Evolutionary conservation across 78 protist species (phyloP).

Genomic region (Fonticula alba): DNA sequence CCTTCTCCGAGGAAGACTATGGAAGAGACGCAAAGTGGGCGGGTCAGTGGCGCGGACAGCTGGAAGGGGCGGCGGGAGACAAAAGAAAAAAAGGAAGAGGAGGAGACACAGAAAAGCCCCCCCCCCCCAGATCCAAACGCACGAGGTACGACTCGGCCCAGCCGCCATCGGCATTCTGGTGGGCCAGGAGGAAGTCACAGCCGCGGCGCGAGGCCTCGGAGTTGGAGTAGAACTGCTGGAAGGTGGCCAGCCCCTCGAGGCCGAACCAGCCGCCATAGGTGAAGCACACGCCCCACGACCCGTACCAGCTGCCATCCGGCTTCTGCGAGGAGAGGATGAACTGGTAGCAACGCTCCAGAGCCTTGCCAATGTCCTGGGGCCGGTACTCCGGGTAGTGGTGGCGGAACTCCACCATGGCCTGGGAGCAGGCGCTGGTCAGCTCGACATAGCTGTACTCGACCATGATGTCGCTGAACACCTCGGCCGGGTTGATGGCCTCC

Average conservation of each 20-base stretch:
- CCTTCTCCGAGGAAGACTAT: too few species aligned
- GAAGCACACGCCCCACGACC: constrained; percentile 70
- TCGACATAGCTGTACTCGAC: constrained; percentile 74
- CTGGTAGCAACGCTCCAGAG: constrained; percentile 9
- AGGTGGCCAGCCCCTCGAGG: constrained; percentile 18
- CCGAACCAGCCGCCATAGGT: constrained; percentile 84
- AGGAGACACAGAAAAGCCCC: background rate
- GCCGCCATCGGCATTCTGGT: constrained; percentile 67
- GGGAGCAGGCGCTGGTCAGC: constrained; percentile 53
- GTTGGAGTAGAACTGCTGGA: background rate
- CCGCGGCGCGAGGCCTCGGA: constrained; percentile 3
- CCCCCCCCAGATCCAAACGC: background rate
- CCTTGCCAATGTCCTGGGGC: constrained; percentile 16
- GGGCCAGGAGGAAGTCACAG: constrained; percentile 43
- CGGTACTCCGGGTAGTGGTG: constrained; percentile 48
- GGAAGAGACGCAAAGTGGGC: too few species aligned
- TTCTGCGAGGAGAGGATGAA: constrained; percentile 39
- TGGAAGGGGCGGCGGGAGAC: too few species aligned
- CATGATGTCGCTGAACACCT: constrained; percentile 70
- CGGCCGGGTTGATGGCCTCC: constrained; percentile 73
- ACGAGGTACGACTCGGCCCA: constrained; percentile 60
- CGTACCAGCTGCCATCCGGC: constrained; percentile 63
- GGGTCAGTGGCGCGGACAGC: too few species aligned
- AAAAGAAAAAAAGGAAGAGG: background rate
- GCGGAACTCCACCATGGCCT: constrained; percentile 38